Evolutionary conservation across 352 stramenopile genomes (phyloP), one percentile per base, ranked within the genome.

Genomic region (Globisporangium orthogonon): DNA sequence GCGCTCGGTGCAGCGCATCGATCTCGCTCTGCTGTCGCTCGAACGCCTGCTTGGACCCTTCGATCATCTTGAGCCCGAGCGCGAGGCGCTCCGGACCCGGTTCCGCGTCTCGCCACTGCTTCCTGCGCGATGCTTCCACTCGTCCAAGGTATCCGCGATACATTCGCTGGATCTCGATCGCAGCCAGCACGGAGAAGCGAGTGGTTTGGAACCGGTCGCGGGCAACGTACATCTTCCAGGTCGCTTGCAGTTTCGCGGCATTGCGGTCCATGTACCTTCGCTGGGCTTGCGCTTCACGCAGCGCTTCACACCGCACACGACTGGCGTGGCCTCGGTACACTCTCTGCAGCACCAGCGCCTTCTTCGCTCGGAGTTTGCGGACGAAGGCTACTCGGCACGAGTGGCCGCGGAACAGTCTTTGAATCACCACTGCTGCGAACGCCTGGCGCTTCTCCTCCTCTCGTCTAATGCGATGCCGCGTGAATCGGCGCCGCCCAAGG

Each of bases 11-110:
- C 15, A 98, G 65, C 11, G 87, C 89, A 47, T 98, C 90, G 31
- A 98, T 87, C 59, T 98, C 92, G 55, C 77, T 85, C 61, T 97
- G 91, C 61, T 98, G 92, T 9, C 86, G 70, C 58, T 96, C 86
- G 62, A 98, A 97, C 3, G 90, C 91, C 37, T 89, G 78, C 60
- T 98, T 98, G 4, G 87, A 96, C 41, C 93, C 89, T 62, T 98
- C 92, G 50, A 98, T 97, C 54, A 98, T 76, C 48, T 88, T 65
- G 7, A 98, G 63, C 3, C 93, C 93, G 31, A 98, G 73, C 46
- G 90, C 76, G 17, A 98, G 65, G 17, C 93, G 73, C 65, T 97
- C 89, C 13, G 92, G 84, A 30, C 93, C 93, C 3, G 91, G 89
- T 30, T 86, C 72, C 3, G 91, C 81, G 39, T 83, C 72, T n/a